Evolutionary conservation across 345 rosid genomes (phyloP), one percentile per base, ranked within the genome.

Genomic region (Acer yangbiense): DNA sequence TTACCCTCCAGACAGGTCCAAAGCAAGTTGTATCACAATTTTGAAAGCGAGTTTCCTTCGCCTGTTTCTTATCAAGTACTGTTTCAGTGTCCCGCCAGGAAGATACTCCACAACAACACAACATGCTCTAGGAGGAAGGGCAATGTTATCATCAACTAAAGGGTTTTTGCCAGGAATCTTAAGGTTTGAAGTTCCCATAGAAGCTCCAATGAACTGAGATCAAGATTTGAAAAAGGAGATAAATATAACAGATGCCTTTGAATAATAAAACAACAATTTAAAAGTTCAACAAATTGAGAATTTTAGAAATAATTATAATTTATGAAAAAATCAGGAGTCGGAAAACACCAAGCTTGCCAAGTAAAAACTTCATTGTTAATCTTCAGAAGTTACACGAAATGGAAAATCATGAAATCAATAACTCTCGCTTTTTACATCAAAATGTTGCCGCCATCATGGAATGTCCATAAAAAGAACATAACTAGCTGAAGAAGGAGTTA

Each of bases 1-100:
- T 86, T 79, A 94, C 99, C 99, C 99, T 79, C 97, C 86, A 9
- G 97, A 82, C 64, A 96, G 95, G 81, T 92, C 98, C 78, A 96
- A 83, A 77, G 98, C 99, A 61, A 96, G 91, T 74, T 92, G 92
- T 74, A 96, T 76, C 11, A 94, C 98, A 64, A 87, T 72, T 82
- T 88, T 94, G 65, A 83, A 88, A 54, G 94, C 80, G 39, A 96
- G 99, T 79, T 94, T 96, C 87, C 87, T 94, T 71, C 85, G 68
- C 74, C 92, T 84, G 74, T 96, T 91, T 72, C 86, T 78, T 39
- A 92, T 91, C 83, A 96, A 87, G 83, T 75, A 87, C n/a, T 92
- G 88, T 78, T 96, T 96, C 35, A 96, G 84, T 2, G 97, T 94
- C 71, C 99, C 99, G 65, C 97, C 93, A 21, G 94, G 72, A 14